Evolutionary conservation across 2,329 filamentous ascomycete species (phyloP), one percentile per base, ranked within the genome.

Genomic region (Byssothecium circinans): DNA sequence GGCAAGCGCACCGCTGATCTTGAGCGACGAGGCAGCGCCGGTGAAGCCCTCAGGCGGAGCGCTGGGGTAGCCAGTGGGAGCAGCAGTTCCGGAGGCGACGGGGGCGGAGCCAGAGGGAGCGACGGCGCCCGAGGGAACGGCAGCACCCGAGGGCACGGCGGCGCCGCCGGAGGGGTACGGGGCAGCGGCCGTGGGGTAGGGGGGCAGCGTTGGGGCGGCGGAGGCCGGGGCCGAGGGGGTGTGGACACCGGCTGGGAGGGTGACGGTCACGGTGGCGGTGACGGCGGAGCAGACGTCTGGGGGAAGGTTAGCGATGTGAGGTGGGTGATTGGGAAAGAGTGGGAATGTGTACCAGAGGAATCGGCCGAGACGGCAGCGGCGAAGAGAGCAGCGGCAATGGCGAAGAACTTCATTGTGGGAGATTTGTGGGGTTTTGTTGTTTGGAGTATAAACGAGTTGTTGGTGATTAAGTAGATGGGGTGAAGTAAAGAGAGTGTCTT

Each of bases 1-100:
- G n/a, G 64, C 65, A 46, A 69, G 50, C 7, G 59, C 50, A n/a
- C 64, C 56, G 27, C 62, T 65, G 29, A 67, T 60, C 59, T 67
- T 62, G 37, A 61, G 19, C 36, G 51, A 29, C 38, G 52, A 56
- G 35, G 68, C 67, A 33, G 67, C 66, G 41, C 66, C 66, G 29
- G 67, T 68, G 58, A 68, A 70, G 47, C 61, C 50, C 12, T 57
- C 50, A 25, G 55, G 50, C 19, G 60, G 54, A 17, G 58, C 45
- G 37, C 53, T 45, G 48, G 56, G 60, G 4, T 56, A 37, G 25
- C 59, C 59, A 20, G 61, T 65, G 12, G 57, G 49, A 27, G 45
- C 47, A 23, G 56, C 61, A 37, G 62, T 62, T 29, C 65, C 63
- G 18, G 52, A 52, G 30, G 62, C 58, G 29, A 54, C 44, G 35